phyloP scores from a whole-genome alignment of 805 yeast genomes.

The Wickerhamomyces silvicola region DNA sequence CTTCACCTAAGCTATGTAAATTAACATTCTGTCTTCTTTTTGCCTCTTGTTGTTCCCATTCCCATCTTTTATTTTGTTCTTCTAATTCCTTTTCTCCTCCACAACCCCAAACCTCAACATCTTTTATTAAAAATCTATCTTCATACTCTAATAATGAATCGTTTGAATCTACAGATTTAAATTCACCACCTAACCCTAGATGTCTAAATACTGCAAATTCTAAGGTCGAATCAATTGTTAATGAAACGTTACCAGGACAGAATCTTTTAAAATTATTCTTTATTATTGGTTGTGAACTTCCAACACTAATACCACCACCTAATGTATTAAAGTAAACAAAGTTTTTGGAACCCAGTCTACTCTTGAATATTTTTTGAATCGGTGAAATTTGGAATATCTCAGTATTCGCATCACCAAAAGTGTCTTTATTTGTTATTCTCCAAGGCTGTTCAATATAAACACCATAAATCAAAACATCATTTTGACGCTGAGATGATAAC shows the following conservation, averaged over 20 bases:
- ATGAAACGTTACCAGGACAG: slow-evolving; percentile 69
- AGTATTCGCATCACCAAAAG: slow-evolving; percentile 59
- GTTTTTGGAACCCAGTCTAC: slow-evolving; percentile 28
- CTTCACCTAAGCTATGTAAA: slow-evolving; percentile 63
- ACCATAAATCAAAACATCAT: slow-evolving; percentile 50
- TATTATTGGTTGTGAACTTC: slow-evolving; percentile 57
- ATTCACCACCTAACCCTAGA: slow-evolving; percentile 48
- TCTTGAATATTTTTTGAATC: slow-evolving; percentile 46
- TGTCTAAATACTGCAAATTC: slow-evolving; percentile 81
- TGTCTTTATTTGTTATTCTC: slow-evolving; percentile 62
- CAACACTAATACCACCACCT: slow-evolving; percentile 84
- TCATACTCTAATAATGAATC: slow-evolving; percentile 42
- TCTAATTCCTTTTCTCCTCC: slow-evolving; percentile 74
- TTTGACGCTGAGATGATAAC: slow-evolving; percentile 20
- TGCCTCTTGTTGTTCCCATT: slow-evolving; percentile 88
- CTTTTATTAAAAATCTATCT: slow-evolving; percentile 62
- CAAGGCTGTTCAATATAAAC: slow-evolving; percentile 68
- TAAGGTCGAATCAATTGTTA: slow-evolving; percentile 69
- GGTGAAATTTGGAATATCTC: slow-evolving; percentile 67
- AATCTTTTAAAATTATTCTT: slow-evolving; percentile 40
- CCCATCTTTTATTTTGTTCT: slow-evolving; percentile 75
- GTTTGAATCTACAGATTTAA: slow-evolving; percentile 27
- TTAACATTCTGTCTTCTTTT: slow-evolving; percentile 70
- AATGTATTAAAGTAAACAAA: slow-evolving; percentile 60
- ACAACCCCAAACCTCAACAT: slow-evolving; percentile 88